Conservation (phyloP, 2,329 filamentous ascomycete species). For the Fusarium albosuccineum region DNA sequence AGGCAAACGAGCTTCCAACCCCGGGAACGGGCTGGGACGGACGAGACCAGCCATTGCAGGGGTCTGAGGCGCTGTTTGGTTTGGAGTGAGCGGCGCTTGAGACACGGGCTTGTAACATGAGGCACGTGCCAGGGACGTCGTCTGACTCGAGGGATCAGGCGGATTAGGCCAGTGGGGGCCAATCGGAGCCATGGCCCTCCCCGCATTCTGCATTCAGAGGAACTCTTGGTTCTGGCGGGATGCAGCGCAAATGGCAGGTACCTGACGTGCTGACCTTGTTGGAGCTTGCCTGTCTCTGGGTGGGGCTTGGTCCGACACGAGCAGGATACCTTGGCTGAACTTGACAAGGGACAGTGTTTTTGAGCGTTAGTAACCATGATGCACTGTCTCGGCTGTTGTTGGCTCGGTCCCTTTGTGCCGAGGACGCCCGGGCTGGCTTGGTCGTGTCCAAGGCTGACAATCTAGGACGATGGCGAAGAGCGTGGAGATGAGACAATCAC, state of each 20-base stretch:
- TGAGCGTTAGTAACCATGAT: conserved; percentile 34
- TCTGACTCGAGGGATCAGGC: conserved; percentile 50
- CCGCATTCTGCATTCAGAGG: conserved; percentile 44
- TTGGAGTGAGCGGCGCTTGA: conserved; percentile 35
- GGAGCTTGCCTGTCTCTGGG: conserved; percentile 33
- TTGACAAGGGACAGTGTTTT: conserved; percentile 25
- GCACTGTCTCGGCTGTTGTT: conserved; percentile 26
- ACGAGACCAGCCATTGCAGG: conserved; percentile 5
- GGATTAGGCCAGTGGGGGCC: conserved; percentile 42
- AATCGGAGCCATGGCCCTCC: conserved; percentile 45
- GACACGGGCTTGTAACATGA: conserved; percentile 37
- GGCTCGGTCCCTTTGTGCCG: conserved; percentile 28
- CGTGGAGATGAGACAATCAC: conserved; percentile 36
- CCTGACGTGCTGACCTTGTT: conserved; percentile 37
- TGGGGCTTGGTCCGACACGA: conserved; percentile 26
- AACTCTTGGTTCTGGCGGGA: conserved; percentile 32
- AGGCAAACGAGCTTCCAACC: conserved; percentile 30
- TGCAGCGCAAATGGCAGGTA: conserved; percentile 36
- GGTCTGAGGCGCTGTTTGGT: conserved; percentile 37
- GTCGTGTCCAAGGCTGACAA: conserved; percentile 34
- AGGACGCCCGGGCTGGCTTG: conserved; percentile 35
- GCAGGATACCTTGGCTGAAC: conserved; percentile 29
- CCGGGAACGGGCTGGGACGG: conserved; percentile 35
- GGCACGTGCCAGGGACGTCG: conserved; percentile 49
- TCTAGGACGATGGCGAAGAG: conserved; percentile 21